phyloP scores from a whole-genome alignment of 768 basidiomycete genomes.

The Phlegmacium glaucopus region DNA sequence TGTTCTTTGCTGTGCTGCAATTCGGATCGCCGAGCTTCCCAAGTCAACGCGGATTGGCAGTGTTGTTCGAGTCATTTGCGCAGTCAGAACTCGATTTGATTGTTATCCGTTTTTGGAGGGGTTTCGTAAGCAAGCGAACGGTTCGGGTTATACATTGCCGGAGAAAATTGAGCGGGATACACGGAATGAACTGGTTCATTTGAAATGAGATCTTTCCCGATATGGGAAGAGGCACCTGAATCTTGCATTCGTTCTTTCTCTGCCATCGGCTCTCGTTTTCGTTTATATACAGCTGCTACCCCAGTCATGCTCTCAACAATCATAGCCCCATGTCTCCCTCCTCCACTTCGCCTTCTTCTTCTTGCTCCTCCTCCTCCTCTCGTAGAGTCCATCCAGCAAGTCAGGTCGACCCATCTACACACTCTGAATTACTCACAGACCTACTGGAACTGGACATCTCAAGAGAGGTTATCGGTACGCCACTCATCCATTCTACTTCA shows the following conservation, averaged over 20 bases:
- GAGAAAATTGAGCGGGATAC: background rate
- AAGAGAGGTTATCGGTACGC: conserved; percentile 62
- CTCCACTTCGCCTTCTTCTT: conserved; percentile 15
- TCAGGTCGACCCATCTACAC: conserved; percentile 61
- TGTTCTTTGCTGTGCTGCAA: too few relatives aligned
- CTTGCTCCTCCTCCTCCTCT: conserved; percentile 25
- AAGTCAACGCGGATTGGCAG: too few relatives aligned
- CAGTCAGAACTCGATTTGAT: too few relatives aligned
- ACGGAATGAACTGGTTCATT: conserved; percentile 15
- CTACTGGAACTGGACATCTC: conserved; percentile 66
- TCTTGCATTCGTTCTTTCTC: conserved; percentile 4
- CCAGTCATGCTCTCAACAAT: conserved; percentile 10
- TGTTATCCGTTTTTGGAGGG: too few relatives aligned
- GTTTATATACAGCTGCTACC: conserved; percentile 20
- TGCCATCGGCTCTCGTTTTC: conserved; percentile 23
- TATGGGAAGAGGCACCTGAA: conserved; percentile 5
- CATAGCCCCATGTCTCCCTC: conserved; percentile 19
- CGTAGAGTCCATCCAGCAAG: conserved; percentile 40
- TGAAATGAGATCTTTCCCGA: conserved; percentile 12
- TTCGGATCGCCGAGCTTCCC: too few relatives aligned
- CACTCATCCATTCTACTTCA: background rate
- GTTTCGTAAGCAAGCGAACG: too few relatives aligned
- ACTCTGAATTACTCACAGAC: conserved; percentile 65
- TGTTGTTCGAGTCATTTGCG: too few relatives aligned
- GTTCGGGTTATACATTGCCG: too few relatives aligned